These are phyloP conservation scores for Diaporthe citrichinensis DNA, from an alignment of 2,329 filamentous ascomycete genomes.

Conservation along the genomic window DNA sequence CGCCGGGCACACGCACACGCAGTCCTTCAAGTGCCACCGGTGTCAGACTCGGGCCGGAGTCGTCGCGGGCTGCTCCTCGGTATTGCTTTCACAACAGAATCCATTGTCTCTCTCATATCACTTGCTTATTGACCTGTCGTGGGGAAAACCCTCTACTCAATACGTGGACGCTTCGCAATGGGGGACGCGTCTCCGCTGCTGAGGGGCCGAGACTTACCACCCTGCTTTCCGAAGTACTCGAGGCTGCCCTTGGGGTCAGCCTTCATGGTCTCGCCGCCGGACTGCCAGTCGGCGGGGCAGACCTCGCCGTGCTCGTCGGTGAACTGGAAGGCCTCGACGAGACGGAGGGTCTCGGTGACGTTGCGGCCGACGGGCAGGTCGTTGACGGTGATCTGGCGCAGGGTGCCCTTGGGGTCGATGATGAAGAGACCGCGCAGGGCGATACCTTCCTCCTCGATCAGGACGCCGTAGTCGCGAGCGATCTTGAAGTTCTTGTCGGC, in stretches of 20 bases:
- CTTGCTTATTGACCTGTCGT: conserved; percentile 40
- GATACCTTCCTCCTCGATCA: conserved; percentile 75
- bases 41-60: not conserved
- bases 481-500: conserved; percentile 74
- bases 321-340: conserved; percentile 83
- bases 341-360: conserved; percentile 75
- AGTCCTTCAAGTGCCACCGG: conserved; percentile 10
- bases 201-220: conserved; percentile 42
- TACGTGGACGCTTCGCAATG: conserved; percentile 42
- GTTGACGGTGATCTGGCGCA: conserved; percentile 76
- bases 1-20: conserved; percentile 34
- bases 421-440: conserved; percentile 76
- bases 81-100: not conserved
- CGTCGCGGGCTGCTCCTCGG: conserved; percentile 18
- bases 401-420: conserved; percentile 73
- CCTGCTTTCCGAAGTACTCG: conserved; percentile 58
- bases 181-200: conserved; percentile 37
- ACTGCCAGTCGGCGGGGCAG: conserved; percentile 68
- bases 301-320: conserved; percentile 87
- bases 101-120: not conserved
- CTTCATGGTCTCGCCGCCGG: conserved; percentile 64
- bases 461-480: conserved; percentile 72
- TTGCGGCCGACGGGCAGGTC: conserved; percentile 75
- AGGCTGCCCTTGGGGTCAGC: conserved; percentile 65
- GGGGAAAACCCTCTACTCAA: conserved; percentile 39